phyloP scores from a whole-genome alignment of 1,139 yeast genomes.

The Pichia norvegensis region DNA sequence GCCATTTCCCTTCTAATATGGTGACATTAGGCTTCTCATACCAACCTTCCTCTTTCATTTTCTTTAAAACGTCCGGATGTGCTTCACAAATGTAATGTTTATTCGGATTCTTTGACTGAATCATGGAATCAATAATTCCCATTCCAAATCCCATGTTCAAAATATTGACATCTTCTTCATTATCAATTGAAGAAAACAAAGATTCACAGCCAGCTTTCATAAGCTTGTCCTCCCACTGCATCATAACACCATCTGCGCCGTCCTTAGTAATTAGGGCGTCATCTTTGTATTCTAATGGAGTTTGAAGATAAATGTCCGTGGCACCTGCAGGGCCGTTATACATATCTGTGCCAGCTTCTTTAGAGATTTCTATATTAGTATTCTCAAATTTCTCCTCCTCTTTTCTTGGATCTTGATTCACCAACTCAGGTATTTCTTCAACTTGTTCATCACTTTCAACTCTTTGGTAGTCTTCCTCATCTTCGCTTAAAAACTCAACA shows the following conservation, averaged over 20 bases:
- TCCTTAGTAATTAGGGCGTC: slow-evolving; percentile 66
- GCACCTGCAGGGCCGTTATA: slow-evolving; percentile 52
- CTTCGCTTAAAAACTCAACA: slow-evolving; percentile 37
- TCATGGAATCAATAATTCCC: slow-evolving; percentile 86
- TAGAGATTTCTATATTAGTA: background rate
- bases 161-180: slow-evolving; percentile 42
- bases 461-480: slow-evolving; percentile 21
- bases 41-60: slow-evolving; percentile 77
- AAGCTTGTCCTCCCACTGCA: slow-evolving; percentile 87
- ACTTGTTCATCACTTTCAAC: slow-evolving; percentile 19
- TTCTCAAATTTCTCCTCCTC: background rate
- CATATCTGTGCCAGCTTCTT: slow-evolving; percentile 7
- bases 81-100: slow-evolving; percentile 89
- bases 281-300: slow-evolving; percentile 63
- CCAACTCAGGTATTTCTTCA: slow-evolving; percentile 14
- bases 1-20: slow-evolving; percentile 86
- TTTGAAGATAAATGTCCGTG: slow-evolving; percentile 56
- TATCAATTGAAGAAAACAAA: slow-evolving; percentile 39
- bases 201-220: slow-evolving; percentile 78
- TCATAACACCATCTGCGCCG: slow-evolving; percentile 88
- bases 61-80: slow-evolving; percentile 78
- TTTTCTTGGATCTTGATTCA: slow-evolving; percentile 8
- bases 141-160: slow-evolving; percentile 91
- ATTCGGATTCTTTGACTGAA: slow-evolving; percentile 53
- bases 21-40: slow-evolving; percentile 64